A percentile compares a stretch with the other conserved stretches of the same genome.
Evolutionary conservation across 495 filamentous ascomycete species (phyloP).

Genomic region (Daldinia concentrica): DNA sequence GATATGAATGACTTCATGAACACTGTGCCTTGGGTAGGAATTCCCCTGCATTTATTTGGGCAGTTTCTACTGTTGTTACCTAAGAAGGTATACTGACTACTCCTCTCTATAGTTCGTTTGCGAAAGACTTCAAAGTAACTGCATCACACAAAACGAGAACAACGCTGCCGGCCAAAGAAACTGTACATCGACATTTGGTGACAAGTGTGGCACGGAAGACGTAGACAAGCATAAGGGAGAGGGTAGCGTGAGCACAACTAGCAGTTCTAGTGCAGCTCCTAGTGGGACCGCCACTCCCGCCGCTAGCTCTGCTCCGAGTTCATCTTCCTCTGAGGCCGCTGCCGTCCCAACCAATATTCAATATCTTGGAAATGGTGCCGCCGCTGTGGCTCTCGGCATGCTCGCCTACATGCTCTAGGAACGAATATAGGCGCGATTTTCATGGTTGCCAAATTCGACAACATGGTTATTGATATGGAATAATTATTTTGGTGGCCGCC

Average conservation of each 20-base stretch:
- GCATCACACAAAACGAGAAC: slow-evolving; percentile 44
- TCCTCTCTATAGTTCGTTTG: slow-evolving; percentile 47
- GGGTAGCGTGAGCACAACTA: slow-evolving; percentile 35
- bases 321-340: slow-evolving; percentile 38
- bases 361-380: slow-evolving; percentile 49
- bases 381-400: slow-evolving; percentile 49
- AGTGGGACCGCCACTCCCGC: not conserved
- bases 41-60: not conserved
- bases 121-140: slow-evolving; percentile 46
- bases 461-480: slow-evolving; percentile 9
- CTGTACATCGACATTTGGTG: slow-evolving; percentile 44
- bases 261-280: slow-evolving; percentile 30
- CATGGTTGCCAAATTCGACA: slow-evolving; percentile 3
- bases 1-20: slow-evolving; percentile 49
- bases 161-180: slow-evolving; percentile 49
- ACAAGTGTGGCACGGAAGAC: slow-evolving; percentile 49
- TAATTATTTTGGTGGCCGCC: slow-evolving; percentile 21
- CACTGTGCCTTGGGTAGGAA: slow-evolving; percentile 49
- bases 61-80: not conserved
- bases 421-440: slow-evolving; percentile 17
- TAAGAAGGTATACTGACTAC: slow-evolving; percentile 13
- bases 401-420: slow-evolving; percentile 51
- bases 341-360: slow-evolving; percentile 46
- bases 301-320: slow-evolving; percentile 12
- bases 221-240: slow-evolving; percentile 48